Evolutionary conservation across 305 asterid genomes (phyloP), one percentile per base, ranked within the genome.

Genomic region (Striga hermonthica): DNA sequence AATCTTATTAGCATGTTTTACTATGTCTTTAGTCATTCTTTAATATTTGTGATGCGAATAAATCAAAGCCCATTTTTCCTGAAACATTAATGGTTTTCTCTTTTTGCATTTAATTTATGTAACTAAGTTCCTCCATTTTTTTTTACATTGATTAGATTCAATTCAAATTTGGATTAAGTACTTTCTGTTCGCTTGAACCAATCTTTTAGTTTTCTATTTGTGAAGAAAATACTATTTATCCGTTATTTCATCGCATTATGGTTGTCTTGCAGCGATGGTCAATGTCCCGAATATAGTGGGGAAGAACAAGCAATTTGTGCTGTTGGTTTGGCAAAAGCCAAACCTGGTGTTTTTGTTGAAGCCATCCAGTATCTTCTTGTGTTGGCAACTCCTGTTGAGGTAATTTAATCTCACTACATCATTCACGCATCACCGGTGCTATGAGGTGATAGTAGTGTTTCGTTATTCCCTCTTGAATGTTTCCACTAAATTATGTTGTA

Each of bases 371-470:
- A 85, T 75, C 88, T 94, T 75, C 79, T 94, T 75, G 84, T 94
- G 72, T 78, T 90, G 84, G 97, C 99, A 36, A 94, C 99, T 86
- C 95, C 99, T 52, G 94, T 79, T 40, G 99, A 94, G 99, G 95
- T 91, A 74, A 15, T 66, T 71, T 62, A 57, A 8, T 57, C 74
- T 36, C 68, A 40, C 39, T 54, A 37, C 49, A 16, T 65, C 36
- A n/a, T 66, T 69, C 14, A 4, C 66, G 44, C 61, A 43, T 66
- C 53, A 60, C 44, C 54, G 28, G 4, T 52, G 63, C 16, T 75
- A 15, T 56, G 37, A 55, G 62, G 35, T 67, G 58, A 62, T 58
- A 8, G 14, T 38, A 8, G 9, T 62, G 40, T 35, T 44, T n/a
- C 57, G 47, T 47, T 43, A 16, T 53, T 55, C 49, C 62, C 52